These are phyloP conservation scores for Nannochloropsis salina DNA, from an alignment of 108 stramenopile genomes.

Conservation along the genomic window DNA sequence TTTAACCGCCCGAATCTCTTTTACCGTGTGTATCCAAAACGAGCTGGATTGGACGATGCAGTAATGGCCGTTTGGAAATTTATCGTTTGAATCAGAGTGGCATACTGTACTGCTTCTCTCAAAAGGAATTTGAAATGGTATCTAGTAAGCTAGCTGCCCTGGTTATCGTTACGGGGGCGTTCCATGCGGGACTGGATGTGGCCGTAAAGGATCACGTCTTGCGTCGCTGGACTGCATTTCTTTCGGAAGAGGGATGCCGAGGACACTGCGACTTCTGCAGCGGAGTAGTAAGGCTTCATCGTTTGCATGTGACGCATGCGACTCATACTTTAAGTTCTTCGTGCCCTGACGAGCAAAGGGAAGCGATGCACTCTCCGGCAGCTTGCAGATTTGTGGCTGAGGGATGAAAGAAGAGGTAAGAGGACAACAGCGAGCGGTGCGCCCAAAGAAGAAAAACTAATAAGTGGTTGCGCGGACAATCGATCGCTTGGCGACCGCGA, in stretches of 20 bases:
- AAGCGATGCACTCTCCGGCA: background rate
- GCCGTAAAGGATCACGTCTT: slow-evolving; percentile 40
- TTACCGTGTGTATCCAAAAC: slow-evolving; percentile 77
- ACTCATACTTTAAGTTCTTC: background rate
- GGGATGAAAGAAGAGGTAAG: background rate
- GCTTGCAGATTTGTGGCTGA: background rate
- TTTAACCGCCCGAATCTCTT: slow-evolving; percentile 87
- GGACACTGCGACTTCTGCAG: background rate
- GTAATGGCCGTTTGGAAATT: slow-evolving; percentile 64
- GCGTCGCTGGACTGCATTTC: slow-evolving; percentile 67
- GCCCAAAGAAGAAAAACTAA: background rate
- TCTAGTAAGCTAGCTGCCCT: slow-evolving; percentile 62
- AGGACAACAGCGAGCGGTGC: background rate
- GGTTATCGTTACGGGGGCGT: slow-evolving; percentile 70
- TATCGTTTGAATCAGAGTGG: slow-evolving; percentile 63
- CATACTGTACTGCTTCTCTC: slow-evolving; percentile 84
- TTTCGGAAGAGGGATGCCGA: background rate
- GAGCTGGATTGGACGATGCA: slow-evolving; percentile 56
- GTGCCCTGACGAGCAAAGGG: background rate
- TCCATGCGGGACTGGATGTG: slow-evolving; percentile 82
- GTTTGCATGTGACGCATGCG: background rate
- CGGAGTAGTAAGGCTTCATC: background rate
- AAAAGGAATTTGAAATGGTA: slow-evolving; percentile 83
- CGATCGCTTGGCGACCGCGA: too few species aligned
- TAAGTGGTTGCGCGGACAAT: background rate